Conservation (phyloP, 2,329 filamentous ascomycete species). For the Phyllosticta paracitricarpa region DNA sequence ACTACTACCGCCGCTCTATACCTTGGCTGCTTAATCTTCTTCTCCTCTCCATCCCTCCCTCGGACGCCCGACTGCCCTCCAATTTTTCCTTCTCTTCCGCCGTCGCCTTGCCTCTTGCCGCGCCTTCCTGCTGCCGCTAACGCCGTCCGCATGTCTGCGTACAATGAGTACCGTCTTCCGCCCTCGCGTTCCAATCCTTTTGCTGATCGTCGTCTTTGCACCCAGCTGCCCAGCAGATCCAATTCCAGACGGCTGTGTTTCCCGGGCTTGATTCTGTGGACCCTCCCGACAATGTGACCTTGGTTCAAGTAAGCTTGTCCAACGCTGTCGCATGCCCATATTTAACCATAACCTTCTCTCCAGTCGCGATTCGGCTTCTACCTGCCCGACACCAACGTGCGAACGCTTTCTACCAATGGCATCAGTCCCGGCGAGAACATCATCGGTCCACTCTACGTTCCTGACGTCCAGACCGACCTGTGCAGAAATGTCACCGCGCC, state of each 20-base stretch:
- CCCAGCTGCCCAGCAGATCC: constrained; percentile 7
- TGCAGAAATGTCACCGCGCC: constrained; percentile 55
- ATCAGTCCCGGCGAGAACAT: constrained; percentile 52
- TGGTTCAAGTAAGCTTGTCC: constrained; percentile 2
- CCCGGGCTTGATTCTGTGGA: background rate
- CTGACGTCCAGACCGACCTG: constrained; percentile 51
- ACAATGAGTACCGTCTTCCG: constrained; percentile 28
- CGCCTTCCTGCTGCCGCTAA: background rate
- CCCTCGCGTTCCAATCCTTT: background rate
- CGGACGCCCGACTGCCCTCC: background rate
- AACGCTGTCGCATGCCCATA: background rate
- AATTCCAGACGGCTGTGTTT: constrained; percentile 10
- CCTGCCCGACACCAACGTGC: constrained; percentile 48
- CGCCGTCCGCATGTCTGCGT: background rate
- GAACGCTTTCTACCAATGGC: constrained; percentile 63
- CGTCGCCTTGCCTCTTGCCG: background rate
- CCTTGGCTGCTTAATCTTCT: background rate
- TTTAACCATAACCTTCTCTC: background rate
- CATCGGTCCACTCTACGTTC: constrained; percentile 77
- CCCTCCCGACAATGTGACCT: constrained; percentile 4
- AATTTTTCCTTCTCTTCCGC: background rate
- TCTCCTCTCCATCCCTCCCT: background rate
- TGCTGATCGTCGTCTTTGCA: background rate
- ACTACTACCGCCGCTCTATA: background rate
- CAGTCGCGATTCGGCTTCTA: constrained; percentile 21